Evolutionary conservation across 1,284 basidiomycete species (phyloP).

Genomic region (Sporisorium scitamineum): DNA sequence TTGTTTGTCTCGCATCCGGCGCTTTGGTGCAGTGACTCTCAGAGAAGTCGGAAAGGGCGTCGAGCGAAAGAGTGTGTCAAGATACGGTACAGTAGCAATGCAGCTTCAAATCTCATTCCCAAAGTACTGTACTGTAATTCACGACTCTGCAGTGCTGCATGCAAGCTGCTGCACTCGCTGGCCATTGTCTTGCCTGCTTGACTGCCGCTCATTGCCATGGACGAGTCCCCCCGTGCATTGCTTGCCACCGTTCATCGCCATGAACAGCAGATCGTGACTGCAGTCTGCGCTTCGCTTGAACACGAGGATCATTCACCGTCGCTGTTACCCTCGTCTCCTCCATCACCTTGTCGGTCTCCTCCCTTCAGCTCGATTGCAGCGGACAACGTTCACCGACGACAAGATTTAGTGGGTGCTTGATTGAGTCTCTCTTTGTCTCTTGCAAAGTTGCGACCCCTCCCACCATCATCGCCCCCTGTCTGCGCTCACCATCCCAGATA

Average conservation of each 20-base stretch:
- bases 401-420: not conserved
- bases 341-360: not conserved
- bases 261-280: not conserved
- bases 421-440: not conserved
- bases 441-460: not conserved
- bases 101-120: not conserved
- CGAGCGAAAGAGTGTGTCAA: not conserved
- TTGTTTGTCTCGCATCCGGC: not conserved
- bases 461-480: constrained; percentile 3
- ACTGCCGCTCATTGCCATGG: not conserved
- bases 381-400: not conserved
- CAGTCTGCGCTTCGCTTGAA: not conserved
- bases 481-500: not conserved
- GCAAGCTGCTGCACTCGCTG: not conserved
- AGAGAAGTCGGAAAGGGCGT: not conserved
- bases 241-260: not conserved
- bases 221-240: not conserved
- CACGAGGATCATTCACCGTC: constrained; percentile 9
- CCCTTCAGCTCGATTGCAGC: not conserved
- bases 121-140: too few relatives aligned
- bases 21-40: not conserved
- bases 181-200: not conserved
- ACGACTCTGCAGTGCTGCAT: too few relatives aligned
- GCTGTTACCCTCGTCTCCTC: not conserved
- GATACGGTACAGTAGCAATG: not conserved